phyloP scores from a whole-genome alignment of 2,329 filamentous ascomycete species.

The Colletotrichum musicola region DNA sequence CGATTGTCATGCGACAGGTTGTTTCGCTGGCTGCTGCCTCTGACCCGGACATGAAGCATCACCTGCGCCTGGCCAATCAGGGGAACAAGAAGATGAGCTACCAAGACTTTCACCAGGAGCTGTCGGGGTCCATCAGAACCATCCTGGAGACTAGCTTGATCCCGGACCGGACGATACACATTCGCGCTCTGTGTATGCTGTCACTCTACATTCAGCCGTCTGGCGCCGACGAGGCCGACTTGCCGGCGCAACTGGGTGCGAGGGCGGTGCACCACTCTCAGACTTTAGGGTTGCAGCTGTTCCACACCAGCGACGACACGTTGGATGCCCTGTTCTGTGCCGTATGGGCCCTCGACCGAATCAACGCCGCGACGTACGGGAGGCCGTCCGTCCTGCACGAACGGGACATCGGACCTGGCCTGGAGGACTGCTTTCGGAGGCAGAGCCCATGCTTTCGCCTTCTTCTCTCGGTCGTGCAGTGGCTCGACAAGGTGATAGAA shows the following conservation, averaged over 20 bases:
- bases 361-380: slow-evolving; percentile 71
- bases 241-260: slow-evolving; percentile 65
- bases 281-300: slow-evolving; percentile 67
- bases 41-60: slow-evolving; percentile 58
- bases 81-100: slow-evolving; percentile 55
- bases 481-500: slow-evolving; percentile 70
- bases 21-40: slow-evolving; percentile 67
- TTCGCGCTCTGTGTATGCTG: slow-evolving; percentile 65
- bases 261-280: slow-evolving; percentile 69
- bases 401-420: slow-evolving; percentile 67
- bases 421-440: slow-evolving; percentile 63
- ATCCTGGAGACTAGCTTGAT: slow-evolving; percentile 67
- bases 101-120: slow-evolving; percentile 60
- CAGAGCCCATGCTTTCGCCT: slow-evolving; percentile 69
- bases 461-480: slow-evolving; percentile 65
- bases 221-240: slow-evolving; percentile 65
- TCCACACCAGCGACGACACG: slow-evolving; percentile 51
- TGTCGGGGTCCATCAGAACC: slow-evolving; percentile 62
- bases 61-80: slow-evolving; percentile 59
- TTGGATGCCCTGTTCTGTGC: slow-evolving; percentile 67
- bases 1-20: slow-evolving; percentile 64
- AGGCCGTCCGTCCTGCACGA: slow-evolving; percentile 72
- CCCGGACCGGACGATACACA: slow-evolving; percentile 65
- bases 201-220: slow-evolving; percentile 71
- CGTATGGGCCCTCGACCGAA: slow-evolving; percentile 71